phyloP scores from a whole-genome alignment of 345 rosid genomes.

The Heritiera littoralis region DNA sequence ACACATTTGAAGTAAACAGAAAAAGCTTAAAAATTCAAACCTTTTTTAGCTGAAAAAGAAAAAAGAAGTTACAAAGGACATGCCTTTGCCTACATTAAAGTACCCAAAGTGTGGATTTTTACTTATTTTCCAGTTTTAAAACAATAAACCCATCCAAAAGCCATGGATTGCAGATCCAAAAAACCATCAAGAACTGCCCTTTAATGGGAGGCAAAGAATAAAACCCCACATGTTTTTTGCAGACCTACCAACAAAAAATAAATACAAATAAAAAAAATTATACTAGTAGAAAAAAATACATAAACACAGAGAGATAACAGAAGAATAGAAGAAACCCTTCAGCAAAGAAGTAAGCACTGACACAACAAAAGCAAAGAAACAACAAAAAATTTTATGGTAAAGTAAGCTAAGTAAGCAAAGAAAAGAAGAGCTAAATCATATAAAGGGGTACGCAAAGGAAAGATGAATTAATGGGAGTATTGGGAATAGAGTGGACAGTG shows the following conservation, averaged over 20 bases:
- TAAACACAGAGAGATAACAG: not conserved
- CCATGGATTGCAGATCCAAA: conserved; percentile 41
- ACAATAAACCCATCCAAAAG: conserved; percentile 23
- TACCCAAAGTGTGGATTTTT: conserved; percentile 9
- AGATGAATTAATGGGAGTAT: conserved; percentile 26
- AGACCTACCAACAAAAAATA: conserved; percentile 18
- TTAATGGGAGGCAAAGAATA: conserved; percentile 26
- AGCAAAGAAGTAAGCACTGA: conserved; percentile 24
- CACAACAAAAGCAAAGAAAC: conserved; percentile 12
- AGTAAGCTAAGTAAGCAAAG: conserved; percentile 19
- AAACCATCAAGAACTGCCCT: conserved; percentile 33
- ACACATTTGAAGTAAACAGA: conserved; percentile 28
- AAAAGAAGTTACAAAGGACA: conserved; percentile 6
- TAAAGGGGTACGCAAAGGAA: not conserved
- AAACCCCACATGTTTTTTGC: conserved; percentile 27
- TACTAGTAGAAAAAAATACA: not conserved
- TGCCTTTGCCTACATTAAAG: conserved; percentile 3
- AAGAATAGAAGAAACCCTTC: not conserved
- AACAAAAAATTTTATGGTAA: not conserved
- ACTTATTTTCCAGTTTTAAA: conserved; percentile 2
- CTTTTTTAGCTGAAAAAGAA: conserved; percentile 26
- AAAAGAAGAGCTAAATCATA: conserved; percentile 18
- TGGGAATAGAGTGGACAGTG: conserved; percentile 20
- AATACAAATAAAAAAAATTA: not conserved
- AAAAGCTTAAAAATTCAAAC: not conserved